Evolutionary conservation across 2,329 filamentous ascomycete genomes (phyloP).

Genomic region (Sarocladium oryzae): DNA sequence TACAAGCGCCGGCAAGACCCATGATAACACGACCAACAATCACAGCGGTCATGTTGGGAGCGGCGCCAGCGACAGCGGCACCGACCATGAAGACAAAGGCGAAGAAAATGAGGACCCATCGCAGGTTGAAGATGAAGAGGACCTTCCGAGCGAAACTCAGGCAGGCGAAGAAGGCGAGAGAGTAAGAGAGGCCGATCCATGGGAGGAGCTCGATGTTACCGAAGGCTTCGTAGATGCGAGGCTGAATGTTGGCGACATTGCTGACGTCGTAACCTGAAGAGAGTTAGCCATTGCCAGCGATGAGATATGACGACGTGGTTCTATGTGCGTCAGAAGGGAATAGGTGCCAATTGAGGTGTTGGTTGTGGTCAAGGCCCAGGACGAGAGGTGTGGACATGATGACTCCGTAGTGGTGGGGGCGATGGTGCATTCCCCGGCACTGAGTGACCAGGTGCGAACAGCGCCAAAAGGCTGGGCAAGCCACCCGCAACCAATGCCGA

Average conservation of each 20-base stretch:
- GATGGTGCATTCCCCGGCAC: background rate
- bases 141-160: slow-evolving; percentile 28
- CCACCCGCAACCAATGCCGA: slow-evolving; percentile 3
- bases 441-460: too few relatives aligned
- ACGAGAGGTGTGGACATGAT: background rate
- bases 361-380: background rate
- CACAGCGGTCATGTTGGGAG: slow-evolving; percentile 21
- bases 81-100: slow-evolving; percentile 23
- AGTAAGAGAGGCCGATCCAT: slow-evolving; percentile 32
- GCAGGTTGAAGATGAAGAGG: slow-evolving; percentile 25
- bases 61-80: slow-evolving; percentile 22
- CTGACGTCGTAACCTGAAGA: slow-evolving; percentile 34
- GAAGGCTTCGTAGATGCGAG: slow-evolving; percentile 48
- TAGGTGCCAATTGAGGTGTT: background rate
- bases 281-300: background rate
- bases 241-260: slow-evolving; percentile 48
- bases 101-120: slow-evolving; percentile 17
- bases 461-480: slow-evolving; percentile 4
- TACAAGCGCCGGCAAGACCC: slow-evolving; percentile 22
- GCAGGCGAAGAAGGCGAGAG: slow-evolving; percentile 25
- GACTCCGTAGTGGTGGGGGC: background rate
- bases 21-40: slow-evolving; percentile 27
- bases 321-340: background rate
- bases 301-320: background rate
- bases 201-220: slow-evolving; percentile 30